Conservation (phyloP, 352 stramenopile species). For the Globisporangium paroecandrum region DNA sequence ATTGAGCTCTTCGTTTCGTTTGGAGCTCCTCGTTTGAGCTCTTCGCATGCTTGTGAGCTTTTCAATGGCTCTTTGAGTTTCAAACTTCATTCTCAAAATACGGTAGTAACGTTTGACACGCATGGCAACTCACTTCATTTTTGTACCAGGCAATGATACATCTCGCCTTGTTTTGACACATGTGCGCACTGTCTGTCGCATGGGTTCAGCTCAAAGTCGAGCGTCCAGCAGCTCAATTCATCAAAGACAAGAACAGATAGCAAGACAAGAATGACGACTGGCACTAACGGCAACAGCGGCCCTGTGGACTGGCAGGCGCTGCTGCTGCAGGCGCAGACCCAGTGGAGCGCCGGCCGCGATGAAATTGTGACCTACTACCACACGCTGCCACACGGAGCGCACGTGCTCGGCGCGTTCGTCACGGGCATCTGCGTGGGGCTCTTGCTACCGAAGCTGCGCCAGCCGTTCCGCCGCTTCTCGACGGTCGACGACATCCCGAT, state of each 20-base stretch:
- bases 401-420: slow-evolving; percentile 49
- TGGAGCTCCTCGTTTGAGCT: background rate
- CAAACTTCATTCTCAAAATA: background rate
- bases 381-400: slow-evolving; percentile 32
- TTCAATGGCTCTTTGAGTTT: background rate
- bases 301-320: slow-evolving; percentile 19
- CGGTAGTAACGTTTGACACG: background rate
- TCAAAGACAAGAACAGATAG: background rate
- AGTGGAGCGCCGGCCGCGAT: slow-evolving; percentile 11
- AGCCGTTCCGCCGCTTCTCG: slow-evolving; percentile 64
- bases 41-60: too few species aligned
- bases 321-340: slow-evolving; percentile 9
- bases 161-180: background rate
- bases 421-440: slow-evolving; percentile 54
- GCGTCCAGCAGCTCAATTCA: slow-evolving; percentile 2
- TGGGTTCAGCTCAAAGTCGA: slow-evolving; percentile 4
- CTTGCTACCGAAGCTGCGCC: slow-evolving; percentile 47
- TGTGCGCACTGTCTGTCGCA: background rate
- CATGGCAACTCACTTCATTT: background rate
- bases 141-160: background rate
- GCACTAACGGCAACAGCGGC: background rate
- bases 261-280: slow-evolving; percentile 4
- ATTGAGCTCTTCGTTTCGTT: background rate
- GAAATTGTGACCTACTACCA: slow-evolving; percentile 22
- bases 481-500: slow-evolving; percentile 81